Evolutionary conservation across 1,284 basidiomycete species (phyloP).

Genomic region (Schizophyllum amplum): DNA sequence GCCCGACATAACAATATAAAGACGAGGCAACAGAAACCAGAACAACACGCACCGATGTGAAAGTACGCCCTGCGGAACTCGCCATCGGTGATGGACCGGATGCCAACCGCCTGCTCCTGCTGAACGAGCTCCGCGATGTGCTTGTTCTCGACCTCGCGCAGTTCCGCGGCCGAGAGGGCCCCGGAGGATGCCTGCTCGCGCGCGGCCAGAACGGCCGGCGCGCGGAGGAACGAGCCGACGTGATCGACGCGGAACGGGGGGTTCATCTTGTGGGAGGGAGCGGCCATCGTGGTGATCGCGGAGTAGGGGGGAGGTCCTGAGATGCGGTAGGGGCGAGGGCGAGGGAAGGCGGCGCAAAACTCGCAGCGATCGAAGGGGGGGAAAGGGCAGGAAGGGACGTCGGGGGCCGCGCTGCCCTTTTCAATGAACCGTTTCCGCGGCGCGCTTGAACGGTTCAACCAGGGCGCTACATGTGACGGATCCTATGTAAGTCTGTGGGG

Average conservation of each 20-base stretch:
- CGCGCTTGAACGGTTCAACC: neutral
- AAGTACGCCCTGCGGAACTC: constrained; percentile 15
- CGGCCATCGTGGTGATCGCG: neutral
- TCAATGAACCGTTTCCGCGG: neutral
- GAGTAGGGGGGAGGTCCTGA: too few relatives aligned
- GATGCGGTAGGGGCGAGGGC: too few relatives aligned
- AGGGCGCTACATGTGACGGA: neutral
- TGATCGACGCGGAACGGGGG: constrained; percentile 9
- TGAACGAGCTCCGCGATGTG: constrained; percentile 8
- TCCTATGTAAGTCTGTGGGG: too few relatives aligned
- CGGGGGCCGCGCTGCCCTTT: too few relatives aligned
- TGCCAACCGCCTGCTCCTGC: constrained; percentile 11
- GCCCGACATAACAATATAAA: too few relatives aligned
- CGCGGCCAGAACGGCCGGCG: constrained; percentile 5
- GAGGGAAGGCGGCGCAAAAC: too few relatives aligned
- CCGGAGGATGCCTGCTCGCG: constrained; percentile 7
- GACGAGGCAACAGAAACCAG: too few relatives aligned
- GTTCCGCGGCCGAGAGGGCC: constrained; percentile 5
- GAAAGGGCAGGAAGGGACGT: too few relatives aligned
- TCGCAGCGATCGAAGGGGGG: too few relatives aligned
- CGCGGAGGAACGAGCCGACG: constrained; percentile 13
- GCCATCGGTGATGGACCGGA: constrained; percentile 13
- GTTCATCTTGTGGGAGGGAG: neutral
- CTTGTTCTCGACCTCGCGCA: constrained; percentile 11
- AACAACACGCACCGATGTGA: constrained; percentile 13